A percentile compares a stretch with the other conserved stretches of the same genome.
Evolutionary conservation across 108 stramenopile species (phyloP).

Genomic region (Skeletonema grethae): DNA sequence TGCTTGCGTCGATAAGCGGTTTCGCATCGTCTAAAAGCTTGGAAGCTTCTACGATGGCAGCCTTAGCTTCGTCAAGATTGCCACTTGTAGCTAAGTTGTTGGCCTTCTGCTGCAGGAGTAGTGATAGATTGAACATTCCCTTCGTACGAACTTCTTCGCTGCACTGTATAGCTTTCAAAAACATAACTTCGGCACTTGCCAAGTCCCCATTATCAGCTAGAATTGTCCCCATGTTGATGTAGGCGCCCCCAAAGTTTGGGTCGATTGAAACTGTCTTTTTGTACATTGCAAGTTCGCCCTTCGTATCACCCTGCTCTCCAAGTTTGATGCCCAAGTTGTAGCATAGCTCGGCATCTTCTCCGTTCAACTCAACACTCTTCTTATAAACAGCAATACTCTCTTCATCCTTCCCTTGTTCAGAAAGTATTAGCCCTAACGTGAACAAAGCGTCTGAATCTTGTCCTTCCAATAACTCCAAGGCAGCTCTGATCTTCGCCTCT

Average conservation of each 20-base stretch:
- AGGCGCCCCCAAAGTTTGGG: conserved; percentile 58
- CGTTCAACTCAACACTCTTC: conserved; percentile 51
- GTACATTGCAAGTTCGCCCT: conserved; percentile 58
- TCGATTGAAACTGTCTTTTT: conserved; percentile 43
- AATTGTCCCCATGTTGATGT: conserved; percentile 60
- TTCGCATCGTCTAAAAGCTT: conserved; percentile 47
- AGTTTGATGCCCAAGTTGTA: conserved; percentile 69
- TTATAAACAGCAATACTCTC: conserved; percentile 57
- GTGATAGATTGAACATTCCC: conserved; percentile 59
- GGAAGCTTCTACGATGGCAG: conserved; percentile 23
- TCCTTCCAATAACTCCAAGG: conserved; percentile 56
- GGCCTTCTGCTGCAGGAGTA: conserved; percentile 47
- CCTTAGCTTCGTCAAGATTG: conserved; percentile 45
- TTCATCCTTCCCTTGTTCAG: conserved; percentile 51
- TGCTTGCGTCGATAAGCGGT: conserved; percentile 31
- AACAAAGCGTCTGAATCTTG: conserved; percentile 70
- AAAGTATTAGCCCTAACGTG: conserved; percentile 55
- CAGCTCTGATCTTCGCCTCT: conserved; percentile 44
- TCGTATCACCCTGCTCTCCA: conserved; percentile 46
- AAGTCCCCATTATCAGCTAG: conserved; percentile 54
- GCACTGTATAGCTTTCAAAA: conserved; percentile 53
- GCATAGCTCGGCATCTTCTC: conserved; percentile 64
- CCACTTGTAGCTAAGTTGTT: conserved; percentile 45
- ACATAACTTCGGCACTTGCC: conserved; percentile 60
- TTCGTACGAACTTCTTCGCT: conserved; percentile 45